Evolutionary conservation across 192 early-diverging fungal species (phyloP).

Genomic region (Podila minutissima): DNA sequence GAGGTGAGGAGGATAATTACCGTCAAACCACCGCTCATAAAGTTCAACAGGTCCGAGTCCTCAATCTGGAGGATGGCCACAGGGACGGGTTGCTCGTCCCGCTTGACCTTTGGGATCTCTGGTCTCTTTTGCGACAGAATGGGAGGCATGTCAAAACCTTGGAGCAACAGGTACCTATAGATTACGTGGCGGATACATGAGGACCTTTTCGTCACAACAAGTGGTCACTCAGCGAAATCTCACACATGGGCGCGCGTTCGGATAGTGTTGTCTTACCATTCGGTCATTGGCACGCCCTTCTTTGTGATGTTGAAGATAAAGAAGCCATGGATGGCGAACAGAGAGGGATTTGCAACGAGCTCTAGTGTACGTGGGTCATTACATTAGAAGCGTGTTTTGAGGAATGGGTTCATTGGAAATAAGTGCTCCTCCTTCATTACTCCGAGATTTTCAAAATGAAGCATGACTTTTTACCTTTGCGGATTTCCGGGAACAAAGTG

Average conservation of each 20-base stretch:
- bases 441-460: too few species aligned
- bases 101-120: constrained; percentile 37
- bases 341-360: constrained; percentile 21
- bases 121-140: constrained; percentile 37
- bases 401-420: too few species aligned
- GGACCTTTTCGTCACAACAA: too few species aligned
- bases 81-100: constrained; percentile 39
- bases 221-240: too few species aligned
- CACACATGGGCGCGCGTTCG: too few species aligned
- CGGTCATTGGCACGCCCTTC: constrained; percentile 28
- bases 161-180: constrained; percentile 32
- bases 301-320: constrained; percentile 47
- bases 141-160: constrained; percentile 39
- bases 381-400: too few species aligned
- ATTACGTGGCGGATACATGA: neutral
- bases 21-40: constrained; percentile 46
- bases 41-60: constrained; percentile 44
- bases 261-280: constrained; percentile 15
- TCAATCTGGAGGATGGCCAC: constrained; percentile 46
- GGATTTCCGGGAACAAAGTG: constrained; percentile 44
- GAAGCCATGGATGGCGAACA: constrained; percentile 45
- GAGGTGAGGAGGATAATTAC: neutral
- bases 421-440: too few species aligned
- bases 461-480: constrained; percentile 14
- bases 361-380: constrained; percentile 1